Evolutionary conservation across 2,329 filamentous ascomycete genomes (phyloP), one percentile per base, ranked within the genome.

Genomic region (Cercospora sp.): DNA sequence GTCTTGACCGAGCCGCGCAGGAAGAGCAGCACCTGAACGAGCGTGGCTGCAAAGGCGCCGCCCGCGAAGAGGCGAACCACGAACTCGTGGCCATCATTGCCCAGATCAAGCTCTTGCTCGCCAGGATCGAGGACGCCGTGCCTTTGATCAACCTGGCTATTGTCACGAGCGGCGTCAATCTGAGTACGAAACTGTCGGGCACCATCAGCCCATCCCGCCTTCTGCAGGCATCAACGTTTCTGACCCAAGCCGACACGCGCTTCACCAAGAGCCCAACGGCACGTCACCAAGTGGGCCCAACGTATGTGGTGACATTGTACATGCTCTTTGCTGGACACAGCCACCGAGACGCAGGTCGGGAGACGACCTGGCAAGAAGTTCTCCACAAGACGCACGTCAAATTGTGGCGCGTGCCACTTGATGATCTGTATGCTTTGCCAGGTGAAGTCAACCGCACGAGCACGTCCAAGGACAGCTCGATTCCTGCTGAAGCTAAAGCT

Each of bases 81-180:
- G 89, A 94, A 75, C 82, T 97, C 24, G 85, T 87, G 63, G 81
- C 82, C 45, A 91, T 98, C 71, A 88, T 94, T 63, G 77, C 82
- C 10, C 91, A 94, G 57, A 94, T 97, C 75, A 91, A 89, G 76
- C 84, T 82, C 12, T 81, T 99, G 2, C 85, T 98, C 1, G 81
- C 83, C 10, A 88, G 90, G 8, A 97, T 99, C 70, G 94, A 98
- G 78, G 90, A 95, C 79, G 91, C 94, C 12, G 92, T 98, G 10
- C 94, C 94, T 0, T 84, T 97, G 3, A 90, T 99, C 77, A 97
- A 95, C 74, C 85, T 99, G 30, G 95, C 95, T 65, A 97, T 99
- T 72, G 95, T 93, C 1, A 94, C 94, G 0, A 97, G 94, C 1
- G 95, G 95, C 0, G 93, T 94, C 66, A 96, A 88, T 67, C 84